phyloP scores from a whole-genome alignment of 345 rosid genomes.

The Stellera chamaejasme region DNA sequence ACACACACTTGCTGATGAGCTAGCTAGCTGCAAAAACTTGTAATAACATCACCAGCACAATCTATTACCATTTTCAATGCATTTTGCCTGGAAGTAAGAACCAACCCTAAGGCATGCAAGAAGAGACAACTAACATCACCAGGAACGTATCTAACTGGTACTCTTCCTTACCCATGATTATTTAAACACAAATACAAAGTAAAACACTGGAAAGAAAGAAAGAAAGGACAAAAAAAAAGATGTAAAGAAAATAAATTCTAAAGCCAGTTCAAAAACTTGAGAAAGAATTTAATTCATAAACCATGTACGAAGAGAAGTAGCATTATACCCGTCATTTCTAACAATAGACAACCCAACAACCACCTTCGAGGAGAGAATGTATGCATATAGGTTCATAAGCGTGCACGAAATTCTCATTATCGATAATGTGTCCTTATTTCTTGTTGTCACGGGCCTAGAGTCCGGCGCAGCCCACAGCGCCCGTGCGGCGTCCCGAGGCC shows the following conservation, averaged over 20 bases:
- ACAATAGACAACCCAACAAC: slow-evolving; percentile 63
- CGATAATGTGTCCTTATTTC: slow-evolving; percentile 66
- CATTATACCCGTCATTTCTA: slow-evolving; percentile 54
- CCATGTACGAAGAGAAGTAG: not conserved
- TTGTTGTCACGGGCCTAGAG: no score
- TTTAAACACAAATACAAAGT: slow-evolving; percentile 19
- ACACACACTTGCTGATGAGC: no score
- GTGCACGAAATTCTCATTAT: slow-evolving; percentile 72
- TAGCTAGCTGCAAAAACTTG: no score
- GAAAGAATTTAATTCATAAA: not conserved
- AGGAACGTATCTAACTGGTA: no score
- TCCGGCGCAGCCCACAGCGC: no score
- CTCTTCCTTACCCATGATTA: no score
- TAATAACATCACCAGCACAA: no score
- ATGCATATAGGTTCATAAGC: slow-evolving; percentile 78
- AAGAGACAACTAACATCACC: no score
- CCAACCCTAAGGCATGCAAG: no score
- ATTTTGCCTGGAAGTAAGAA: no score
- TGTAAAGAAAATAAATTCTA: slow-evolving; percentile 12
- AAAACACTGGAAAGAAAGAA: slow-evolving; percentile 7
- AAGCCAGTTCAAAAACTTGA: slow-evolving; percentile 4
- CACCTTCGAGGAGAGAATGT: slow-evolving; percentile 60
- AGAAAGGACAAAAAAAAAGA: slow-evolving; percentile 32
- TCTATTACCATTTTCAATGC: no score
- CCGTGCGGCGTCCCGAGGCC: no score